Conservation (phyloP, 2,329 filamentous ascomycete species). For the Trichoderma asperellum region DNA sequence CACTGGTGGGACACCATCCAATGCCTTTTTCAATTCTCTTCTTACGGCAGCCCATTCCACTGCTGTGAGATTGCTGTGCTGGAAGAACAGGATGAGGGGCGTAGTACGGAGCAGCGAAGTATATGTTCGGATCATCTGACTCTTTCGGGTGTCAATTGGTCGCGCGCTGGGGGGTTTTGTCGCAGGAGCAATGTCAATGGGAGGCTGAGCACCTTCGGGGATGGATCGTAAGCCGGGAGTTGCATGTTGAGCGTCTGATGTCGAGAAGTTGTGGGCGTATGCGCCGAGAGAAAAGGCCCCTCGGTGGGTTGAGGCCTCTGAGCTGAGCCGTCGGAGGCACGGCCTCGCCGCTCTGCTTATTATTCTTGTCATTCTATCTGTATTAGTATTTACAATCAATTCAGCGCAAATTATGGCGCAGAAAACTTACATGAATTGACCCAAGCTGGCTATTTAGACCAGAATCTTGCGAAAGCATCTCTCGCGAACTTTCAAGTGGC, state of each 20-base stretch:
- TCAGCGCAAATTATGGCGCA: too few species aligned
- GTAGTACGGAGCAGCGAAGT: conserved; percentile 85
- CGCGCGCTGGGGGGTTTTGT: conserved; percentile 88
- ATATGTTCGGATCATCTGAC: conserved; percentile 84
- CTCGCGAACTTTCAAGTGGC: conserved; percentile 20
- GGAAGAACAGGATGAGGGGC: conserved; percentile 82
- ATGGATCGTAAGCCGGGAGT: conserved; percentile 24
- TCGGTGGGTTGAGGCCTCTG: conserved; percentile 14
- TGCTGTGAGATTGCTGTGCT: conserved; percentile 70
- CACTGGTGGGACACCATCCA: conserved; percentile 48
- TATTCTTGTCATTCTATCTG: conserved; percentile 33
- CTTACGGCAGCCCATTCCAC: conserved; percentile 60
- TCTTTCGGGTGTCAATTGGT: conserved; percentile 83
- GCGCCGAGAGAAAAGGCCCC: conserved; percentile 33
- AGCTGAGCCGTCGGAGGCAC: conserved; percentile 32
- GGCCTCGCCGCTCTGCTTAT: conserved; percentile 30
- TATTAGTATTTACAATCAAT: neutral
- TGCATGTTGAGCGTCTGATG: conserved; percentile 35
- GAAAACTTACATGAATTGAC: conserved; percentile 2
- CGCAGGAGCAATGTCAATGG: conserved; percentile 59
- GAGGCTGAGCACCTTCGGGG: conserved; percentile 39
- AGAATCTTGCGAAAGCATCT: conserved; percentile 6
- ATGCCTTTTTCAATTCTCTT: conserved; percentile 49
- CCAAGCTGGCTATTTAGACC: neutral
- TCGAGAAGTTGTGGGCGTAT: conserved; percentile 37